These are phyloP conservation scores for Gentiana macrophylla DNA, from an alignment of 257 asterid genomes.

Conservation along the genomic window DNA sequence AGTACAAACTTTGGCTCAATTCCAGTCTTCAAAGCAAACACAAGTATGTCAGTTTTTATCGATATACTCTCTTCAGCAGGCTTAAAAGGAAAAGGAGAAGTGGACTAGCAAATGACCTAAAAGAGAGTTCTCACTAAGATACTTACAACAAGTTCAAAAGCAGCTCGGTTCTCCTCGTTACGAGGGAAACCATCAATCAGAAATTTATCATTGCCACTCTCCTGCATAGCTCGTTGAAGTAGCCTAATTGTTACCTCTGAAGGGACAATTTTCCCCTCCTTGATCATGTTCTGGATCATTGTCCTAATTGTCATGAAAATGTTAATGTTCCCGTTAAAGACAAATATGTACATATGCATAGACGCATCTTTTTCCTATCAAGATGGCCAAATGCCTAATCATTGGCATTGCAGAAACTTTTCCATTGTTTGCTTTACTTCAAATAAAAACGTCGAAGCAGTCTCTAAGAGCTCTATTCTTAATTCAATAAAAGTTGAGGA, in stretches of 20 bases:
- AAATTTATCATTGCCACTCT: constrained; percentile 67
- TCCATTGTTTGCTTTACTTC: too few relatives aligned
- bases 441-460: too few relatives aligned
- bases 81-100: neutral
- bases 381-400: too few relatives aligned
- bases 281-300: constrained; percentile 74
- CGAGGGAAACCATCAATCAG: constrained; percentile 96
- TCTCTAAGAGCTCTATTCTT: too few relatives aligned
- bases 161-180: constrained; percentile 87
- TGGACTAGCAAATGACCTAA: too few relatives aligned
- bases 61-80: neutral
- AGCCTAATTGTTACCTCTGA: constrained; percentile 83
- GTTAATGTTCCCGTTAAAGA: too few relatives aligned
- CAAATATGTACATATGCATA: too few relatives aligned
- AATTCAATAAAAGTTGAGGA: too few relatives aligned
- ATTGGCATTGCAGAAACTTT: too few relatives aligned
- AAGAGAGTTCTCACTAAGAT: neutral
- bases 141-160: constrained; percentile 75
- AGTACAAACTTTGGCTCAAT: constrained; percentile 66
- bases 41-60: neutral
- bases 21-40: constrained; percentile 43
- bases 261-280: constrained; percentile 88
- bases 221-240: constrained; percentile 61
- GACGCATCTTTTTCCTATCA: too few relatives aligned
- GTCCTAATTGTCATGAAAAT: constrained; percentile 28